Base-by-base conservation (phyloP, 192 early-diverging fungal genomes). In the Backusella australiensis region DNA sequence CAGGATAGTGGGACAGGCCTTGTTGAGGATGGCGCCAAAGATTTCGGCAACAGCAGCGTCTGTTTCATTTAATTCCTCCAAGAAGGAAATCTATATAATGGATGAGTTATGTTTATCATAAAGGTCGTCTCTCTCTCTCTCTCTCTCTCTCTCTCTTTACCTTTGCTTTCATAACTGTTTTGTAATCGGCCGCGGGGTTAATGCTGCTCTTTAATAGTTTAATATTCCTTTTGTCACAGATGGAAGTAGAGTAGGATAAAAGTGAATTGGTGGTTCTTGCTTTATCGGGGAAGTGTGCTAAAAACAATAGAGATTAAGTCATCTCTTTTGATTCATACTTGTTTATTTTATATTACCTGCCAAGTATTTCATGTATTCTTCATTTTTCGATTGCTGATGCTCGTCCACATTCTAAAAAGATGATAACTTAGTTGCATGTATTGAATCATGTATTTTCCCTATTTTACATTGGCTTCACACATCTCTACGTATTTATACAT, bases 1-100 rank as follows among this genome's bases (percentile, higher is more conserved):
- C 67, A 97, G 79, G 7, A 95, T 83, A 8, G 90, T 91, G 44
- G 96, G 78, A 9, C 90, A 89, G 14, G 95, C 90, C 9, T 93
- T 86, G 35, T 94, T 90, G 63, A 98, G 85, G 26, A 97, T 81
- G 17, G 92, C 79, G 1, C 86, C 82, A 29, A 96, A 94, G 1
- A 92, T 89, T 52, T 97, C 96, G 34, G 89, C 71, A 19, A 89
- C 72, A 12, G 81, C 83, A 19, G 90, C 82, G 0, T 90, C 75
- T n/a, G 91, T 77, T 26, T 85, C 82, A 26, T 93, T 90, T 11
- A 97, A 82, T 9, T 86, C 80, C 67, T 91, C 88, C 19, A 92
- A 67, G 2, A 93, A 78, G 67, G 94, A 92, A 81, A 86, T 91
- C 86, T 94, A 85, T 32, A 63, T 29, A 29, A 29, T 29, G 29